Conservation (phyloP, 2,329 filamentous ascomycete species). For the Cladosporium sphaerospermum region DNA sequence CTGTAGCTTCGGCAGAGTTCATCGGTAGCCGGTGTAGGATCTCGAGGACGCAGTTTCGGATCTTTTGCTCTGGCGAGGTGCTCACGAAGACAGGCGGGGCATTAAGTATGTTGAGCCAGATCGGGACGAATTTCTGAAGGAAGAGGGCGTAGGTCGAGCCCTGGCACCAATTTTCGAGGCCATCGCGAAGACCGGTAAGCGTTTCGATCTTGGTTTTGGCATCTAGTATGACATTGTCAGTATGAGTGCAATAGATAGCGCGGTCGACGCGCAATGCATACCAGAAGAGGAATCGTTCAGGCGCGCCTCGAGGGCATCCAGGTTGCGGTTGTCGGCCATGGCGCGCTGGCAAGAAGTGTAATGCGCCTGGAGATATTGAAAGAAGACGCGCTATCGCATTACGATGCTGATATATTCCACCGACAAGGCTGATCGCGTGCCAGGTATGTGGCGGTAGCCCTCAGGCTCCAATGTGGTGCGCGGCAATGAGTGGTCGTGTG, state of each 20-base stretch:
- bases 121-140: constrained; percentile 79
- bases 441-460: too few relatives aligned
- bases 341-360: constrained; percentile 1
- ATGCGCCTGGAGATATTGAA: constrained; percentile 1
- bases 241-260: background rate
- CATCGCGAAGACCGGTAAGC: constrained; percentile 82
- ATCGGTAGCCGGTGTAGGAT: constrained; percentile 82
- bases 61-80: constrained; percentile 83
- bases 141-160: constrained; percentile 73
- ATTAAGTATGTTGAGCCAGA: constrained; percentile 78
- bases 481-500: background rate
- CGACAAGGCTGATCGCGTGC: background rate
- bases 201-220: constrained; percentile 73
- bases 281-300: constrained; percentile 35
- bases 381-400: constrained; percentile 7
- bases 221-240: constrained; percentile 49
- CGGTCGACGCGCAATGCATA: background rate
- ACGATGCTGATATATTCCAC: background rate
- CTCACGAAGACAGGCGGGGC: constrained; percentile 87
- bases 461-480: too few relatives aligned
- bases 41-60: constrained; percentile 89
- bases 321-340: constrained; percentile 36
- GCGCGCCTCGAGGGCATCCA: constrained; percentile 43
- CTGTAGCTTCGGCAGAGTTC: constrained; percentile 61
- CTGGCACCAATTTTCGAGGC: constrained; percentile 78